phyloP scores from a whole-genome alignment of 352 stramenopile species.

The Pythium dissimile region DNA sequence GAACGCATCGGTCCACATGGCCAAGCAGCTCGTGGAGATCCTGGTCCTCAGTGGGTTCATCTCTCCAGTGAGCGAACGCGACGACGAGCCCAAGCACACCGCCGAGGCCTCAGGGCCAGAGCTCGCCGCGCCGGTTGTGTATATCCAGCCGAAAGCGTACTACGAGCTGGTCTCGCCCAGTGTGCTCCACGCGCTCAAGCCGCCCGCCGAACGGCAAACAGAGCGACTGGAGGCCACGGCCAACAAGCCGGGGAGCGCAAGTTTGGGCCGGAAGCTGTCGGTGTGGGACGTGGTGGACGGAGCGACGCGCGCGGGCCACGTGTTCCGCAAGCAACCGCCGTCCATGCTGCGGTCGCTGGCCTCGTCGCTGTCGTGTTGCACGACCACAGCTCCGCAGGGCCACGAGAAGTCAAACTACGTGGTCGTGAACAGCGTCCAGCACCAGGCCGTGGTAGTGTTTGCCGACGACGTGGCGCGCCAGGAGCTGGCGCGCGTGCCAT shows the following conservation, averaged over 20 bases:
- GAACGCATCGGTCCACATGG: conserved; percentile 20
- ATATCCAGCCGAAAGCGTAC: conserved; percentile 29
- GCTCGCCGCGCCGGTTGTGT: not conserved
- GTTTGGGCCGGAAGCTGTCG: conserved; percentile 24
- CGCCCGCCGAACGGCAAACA: not conserved
- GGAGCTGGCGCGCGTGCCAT: not conserved
- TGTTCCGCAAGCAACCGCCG: conserved; percentile 24
- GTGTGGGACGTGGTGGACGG: conserved; percentile 38
- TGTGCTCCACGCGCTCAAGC: not conserved
- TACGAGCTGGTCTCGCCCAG: conserved; percentile 50
- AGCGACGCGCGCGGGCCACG: conserved; percentile 22
- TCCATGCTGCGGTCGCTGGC: not conserved
- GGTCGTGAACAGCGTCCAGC: conserved; percentile 18
- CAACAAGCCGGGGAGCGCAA: not conserved
- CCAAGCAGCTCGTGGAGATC: conserved; percentile 23
- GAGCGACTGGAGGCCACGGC: not conserved
- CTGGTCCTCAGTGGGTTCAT: conserved; percentile 36
- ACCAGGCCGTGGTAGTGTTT: conserved; percentile 20
- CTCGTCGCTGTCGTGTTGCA: conserved; percentile 3
- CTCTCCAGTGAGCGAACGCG: conserved; percentile 24
- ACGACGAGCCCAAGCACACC: not conserved
- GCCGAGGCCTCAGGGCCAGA: not conserved
- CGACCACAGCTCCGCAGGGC: not conserved
- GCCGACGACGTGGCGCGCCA: conserved; percentile 10
- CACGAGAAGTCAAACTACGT: conserved; percentile 15